Conservation (phyloP, 2,329 filamentous ascomycete species). For the Scytalidium lignicola region DNA sequence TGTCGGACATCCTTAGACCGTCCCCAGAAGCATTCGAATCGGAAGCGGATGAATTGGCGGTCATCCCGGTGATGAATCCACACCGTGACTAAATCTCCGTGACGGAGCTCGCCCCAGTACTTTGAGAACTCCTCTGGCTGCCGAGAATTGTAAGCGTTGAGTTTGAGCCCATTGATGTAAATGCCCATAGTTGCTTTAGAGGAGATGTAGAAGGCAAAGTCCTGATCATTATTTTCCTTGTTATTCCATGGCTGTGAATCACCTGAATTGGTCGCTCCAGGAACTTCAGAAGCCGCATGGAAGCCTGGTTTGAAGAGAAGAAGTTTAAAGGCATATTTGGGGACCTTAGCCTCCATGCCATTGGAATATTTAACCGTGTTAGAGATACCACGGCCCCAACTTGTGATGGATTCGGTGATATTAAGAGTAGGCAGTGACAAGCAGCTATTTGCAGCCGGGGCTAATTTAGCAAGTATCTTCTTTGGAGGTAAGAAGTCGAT, state of each 20-base stretch:
- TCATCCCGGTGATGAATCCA: constrained; percentile 47
- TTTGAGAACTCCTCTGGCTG: constrained; percentile 44
- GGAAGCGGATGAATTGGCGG: constrained; percentile 22
- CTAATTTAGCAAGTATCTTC: constrained; percentile 57
- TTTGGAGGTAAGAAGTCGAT: constrained; percentile 29
- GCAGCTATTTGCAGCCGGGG: constrained; percentile 60
- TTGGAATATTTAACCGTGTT: constrained; percentile 66
- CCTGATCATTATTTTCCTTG: constrained; percentile 21
- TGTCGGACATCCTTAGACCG: constrained; percentile 16
- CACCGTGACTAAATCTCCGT: constrained; percentile 72
- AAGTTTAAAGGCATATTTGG: constrained; percentile 76
- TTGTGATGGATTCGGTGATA: constrained; percentile 62
- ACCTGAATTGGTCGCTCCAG: constrained; percentile 43
- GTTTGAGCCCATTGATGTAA: constrained; percentile 64
- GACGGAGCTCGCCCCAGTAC: constrained; percentile 65
- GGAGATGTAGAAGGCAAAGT: constrained; percentile 63
- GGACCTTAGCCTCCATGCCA: constrained; percentile 63
- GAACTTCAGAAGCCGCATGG: constrained; percentile 50
- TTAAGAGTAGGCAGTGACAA: constrained; percentile 57
- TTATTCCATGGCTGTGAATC: constrained; percentile 10
- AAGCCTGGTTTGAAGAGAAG: constrained; percentile 67
- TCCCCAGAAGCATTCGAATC: constrained; percentile 27
- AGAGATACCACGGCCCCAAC: constrained; percentile 68
- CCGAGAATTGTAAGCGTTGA: constrained; percentile 52
- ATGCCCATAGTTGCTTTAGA: constrained; percentile 77